Conservation (phyloP, 2,329 filamentous ascomycete species). For the Lojkania enalia region DNA sequence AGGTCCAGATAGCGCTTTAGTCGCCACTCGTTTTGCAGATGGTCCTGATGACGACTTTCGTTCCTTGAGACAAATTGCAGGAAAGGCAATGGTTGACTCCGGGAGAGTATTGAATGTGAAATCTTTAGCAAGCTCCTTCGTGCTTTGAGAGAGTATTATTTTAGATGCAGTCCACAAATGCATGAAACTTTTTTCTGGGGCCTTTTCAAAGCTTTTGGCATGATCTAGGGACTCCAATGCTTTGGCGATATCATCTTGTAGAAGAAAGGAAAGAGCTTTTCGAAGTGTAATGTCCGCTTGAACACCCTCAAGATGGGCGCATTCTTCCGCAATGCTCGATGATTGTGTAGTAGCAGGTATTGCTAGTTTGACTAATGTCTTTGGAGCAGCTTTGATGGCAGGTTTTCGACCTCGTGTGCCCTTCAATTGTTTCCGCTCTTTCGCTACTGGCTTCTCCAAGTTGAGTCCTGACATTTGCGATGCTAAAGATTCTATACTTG, state of each 20-base stretch:
- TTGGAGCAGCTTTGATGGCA: conserved; percentile 15
- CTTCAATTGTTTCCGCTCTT: conserved; percentile 15
- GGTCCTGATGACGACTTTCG: conserved; percentile 29
- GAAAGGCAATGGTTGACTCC: conserved; percentile 89
- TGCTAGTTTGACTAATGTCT: too few relatives aligned
- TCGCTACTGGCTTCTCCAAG: conserved; percentile 29
- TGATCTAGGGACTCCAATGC: conserved; percentile 32
- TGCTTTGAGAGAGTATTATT: conserved; percentile 68
- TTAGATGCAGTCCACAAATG: conserved; percentile 66
- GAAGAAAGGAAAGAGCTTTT: conserved; percentile 50
- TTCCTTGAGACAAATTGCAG: conserved; percentile 58
- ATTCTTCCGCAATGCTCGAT: conserved; percentile 36
- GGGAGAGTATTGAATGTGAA: conserved; percentile 87
- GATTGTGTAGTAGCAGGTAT: conserved; percentile 13
- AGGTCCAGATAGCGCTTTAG: background rate
- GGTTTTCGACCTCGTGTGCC: conserved; percentile 28
- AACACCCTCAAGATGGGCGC: conserved; percentile 46
- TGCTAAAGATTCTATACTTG: conserved; percentile 42
- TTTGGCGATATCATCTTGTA: conserved; percentile 35
- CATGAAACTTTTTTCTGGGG: conserved; percentile 50
- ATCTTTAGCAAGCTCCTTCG: conserved; percentile 74
- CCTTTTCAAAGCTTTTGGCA: conserved; percentile 28
- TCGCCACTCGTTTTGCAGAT: conserved; percentile 19
- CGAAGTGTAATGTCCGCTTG: conserved; percentile 55
- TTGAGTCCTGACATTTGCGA: conserved; percentile 49